phyloP scores from a whole-genome alignment of 1,284 basidiomycete genomes.

The Phellopilus nigrolimitatus region DNA sequence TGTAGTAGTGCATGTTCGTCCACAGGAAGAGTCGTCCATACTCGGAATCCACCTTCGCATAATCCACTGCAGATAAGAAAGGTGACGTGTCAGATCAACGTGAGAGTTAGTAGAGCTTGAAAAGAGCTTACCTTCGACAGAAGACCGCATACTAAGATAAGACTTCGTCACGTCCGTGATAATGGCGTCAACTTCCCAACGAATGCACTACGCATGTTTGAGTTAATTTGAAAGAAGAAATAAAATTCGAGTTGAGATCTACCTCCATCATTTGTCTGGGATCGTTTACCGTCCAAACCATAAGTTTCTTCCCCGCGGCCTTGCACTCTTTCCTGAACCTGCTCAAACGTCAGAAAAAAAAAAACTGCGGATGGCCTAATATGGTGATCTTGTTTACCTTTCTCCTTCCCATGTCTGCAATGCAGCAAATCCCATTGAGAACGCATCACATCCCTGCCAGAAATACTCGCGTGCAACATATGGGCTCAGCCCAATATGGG shows the following conservation, averaged over 20 bases:
- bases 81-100: not conserved
- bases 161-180: constrained; percentile 82
- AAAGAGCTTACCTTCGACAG: constrained; percentile 51
- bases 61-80: constrained; percentile 46
- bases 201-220: constrained; percentile 35
- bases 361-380: not conserved
- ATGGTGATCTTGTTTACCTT: constrained; percentile 40
- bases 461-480: constrained; percentile 80
- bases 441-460: constrained; percentile 85
- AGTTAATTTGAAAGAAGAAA: constrained; percentile 11
- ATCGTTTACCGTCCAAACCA: constrained; percentile 97
- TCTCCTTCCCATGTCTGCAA: constrained; percentile 72
- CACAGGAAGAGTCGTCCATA: constrained; percentile 72
- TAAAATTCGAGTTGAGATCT: not conserved
- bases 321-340: constrained; percentile 80
- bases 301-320: constrained; percentile 75
- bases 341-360: too few species aligned
- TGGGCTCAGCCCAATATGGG: constrained; percentile 78
- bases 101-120: constrained; percentile 8
- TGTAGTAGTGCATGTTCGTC: constrained; percentile 62
- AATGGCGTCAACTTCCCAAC: constrained; percentile 89
- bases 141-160: constrained; percentile 70
- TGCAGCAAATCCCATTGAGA: constrained; percentile 79
- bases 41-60: constrained; percentile 54
- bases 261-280: constrained; percentile 93